Evolutionary conservation across 306 rosid species (phyloP).

Genomic region (Fragaria nilgerrensis): DNA sequence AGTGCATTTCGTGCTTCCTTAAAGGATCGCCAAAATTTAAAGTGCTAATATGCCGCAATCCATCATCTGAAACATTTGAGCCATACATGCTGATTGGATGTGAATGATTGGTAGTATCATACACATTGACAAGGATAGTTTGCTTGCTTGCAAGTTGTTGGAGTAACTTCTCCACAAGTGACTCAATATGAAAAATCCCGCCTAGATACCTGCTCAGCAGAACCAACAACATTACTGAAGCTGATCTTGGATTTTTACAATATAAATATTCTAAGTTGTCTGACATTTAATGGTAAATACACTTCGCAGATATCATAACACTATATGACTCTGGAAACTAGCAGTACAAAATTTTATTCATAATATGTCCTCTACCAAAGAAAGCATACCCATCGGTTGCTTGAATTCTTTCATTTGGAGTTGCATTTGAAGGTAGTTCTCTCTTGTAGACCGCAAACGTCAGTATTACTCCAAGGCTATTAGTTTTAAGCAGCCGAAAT

Average conservation of each 20-base stretch:
- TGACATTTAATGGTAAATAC: background rate
- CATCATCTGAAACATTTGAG: slow-evolving; percentile 62
- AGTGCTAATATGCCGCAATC: slow-evolving; percentile 55
- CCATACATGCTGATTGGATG: slow-evolving; percentile 95
- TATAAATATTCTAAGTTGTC: background rate
- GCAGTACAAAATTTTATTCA: background rate
- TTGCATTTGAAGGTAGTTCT: slow-evolving; percentile 85
- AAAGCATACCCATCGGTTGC: slow-evolving; percentile 83
- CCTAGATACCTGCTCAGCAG: slow-evolving; percentile 83
- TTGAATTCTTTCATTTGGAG: slow-evolving; percentile 85
- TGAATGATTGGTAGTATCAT: slow-evolving; percentile 76
- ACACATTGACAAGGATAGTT: slow-evolving; percentile 82
- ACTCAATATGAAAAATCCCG: slow-evolving; percentile 89
- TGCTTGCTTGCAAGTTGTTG: slow-evolving; percentile 99
- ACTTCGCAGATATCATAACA: background rate
- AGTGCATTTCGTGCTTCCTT: slow-evolving; percentile 94
- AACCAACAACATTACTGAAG: slow-evolving; percentile 3
- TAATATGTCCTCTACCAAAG: slow-evolving; percentile 5
- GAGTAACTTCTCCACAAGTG: slow-evolving; percentile 92
- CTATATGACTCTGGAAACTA: background rate
- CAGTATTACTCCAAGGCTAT: slow-evolving; percentile 89
- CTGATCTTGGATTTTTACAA: background rate
- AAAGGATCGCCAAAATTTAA: slow-evolving; percentile 94
- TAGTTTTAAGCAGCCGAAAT: slow-evolving; percentile 77
- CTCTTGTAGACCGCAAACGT: slow-evolving; percentile 93